Base-by-base conservation (phyloP, 2,329 filamentous ascomycete species). In the Cladosporium sp. region DNA sequence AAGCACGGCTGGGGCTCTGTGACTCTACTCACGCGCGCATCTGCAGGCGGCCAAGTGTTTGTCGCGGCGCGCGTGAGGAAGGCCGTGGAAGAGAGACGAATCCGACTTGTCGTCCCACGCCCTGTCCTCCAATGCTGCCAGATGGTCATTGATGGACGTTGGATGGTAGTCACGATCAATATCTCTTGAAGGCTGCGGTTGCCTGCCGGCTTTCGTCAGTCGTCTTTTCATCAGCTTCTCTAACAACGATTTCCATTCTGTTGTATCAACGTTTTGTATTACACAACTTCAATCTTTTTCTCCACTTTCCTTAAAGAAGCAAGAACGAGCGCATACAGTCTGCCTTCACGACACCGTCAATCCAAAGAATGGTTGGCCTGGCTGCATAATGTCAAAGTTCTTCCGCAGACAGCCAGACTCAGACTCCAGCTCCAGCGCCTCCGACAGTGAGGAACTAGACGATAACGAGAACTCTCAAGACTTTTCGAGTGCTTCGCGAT, bases 331-430 rank as follows among this genome's bases (percentile, higher is more conserved):
- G 7, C 22, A 28, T 28, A 28, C 22, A 1, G 22, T 28, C 22
- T 28, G 22, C 5, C 22, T 28, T 28, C 22, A 28, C 22, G 7
- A 28, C 22, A 28, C 16, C 16, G 22, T 7, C 22, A 28, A 28
- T 28, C 19, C 40, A 50, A 31, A 37, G 40, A 13, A 50, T 50
- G 40, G 22, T 43, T 35, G 40, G 9, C 48, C 7, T 37, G 48
- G 31, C 28, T 35, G 11, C 10, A 48, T 14, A 14, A 53, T 53
- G 50, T 53, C 50, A 32, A 53, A 53, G 50, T 53, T 53, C 50
- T 53, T 53, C 43, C 50, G 50, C 48, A 50, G 37, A 43, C 31
- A 14, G 19, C 48, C 48, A 43, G 31, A 37, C 31, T 50, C 40
- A 42, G 43, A 46, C 37, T 22, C 37, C 35, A 43, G 38, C 14